Evolutionary conservation across 2,329 filamentous ascomycete genomes (phyloP).

Genomic region (Tolypocladium paradoxum): DNA sequence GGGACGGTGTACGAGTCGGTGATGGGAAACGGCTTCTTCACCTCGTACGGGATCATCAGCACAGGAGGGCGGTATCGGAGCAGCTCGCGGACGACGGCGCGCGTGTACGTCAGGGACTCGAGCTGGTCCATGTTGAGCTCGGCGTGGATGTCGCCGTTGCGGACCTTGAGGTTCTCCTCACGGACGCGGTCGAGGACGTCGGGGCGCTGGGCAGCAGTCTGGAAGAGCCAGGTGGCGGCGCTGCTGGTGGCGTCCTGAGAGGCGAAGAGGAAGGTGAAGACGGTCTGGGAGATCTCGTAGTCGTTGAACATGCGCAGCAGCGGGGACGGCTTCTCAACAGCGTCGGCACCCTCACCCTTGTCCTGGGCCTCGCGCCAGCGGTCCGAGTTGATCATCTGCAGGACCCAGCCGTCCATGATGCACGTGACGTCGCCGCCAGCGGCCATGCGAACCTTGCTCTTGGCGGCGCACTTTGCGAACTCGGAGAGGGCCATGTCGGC

Average conservation of each 20-base stretch:
- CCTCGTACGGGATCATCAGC: slow-evolving; percentile 90
- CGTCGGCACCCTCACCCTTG: slow-evolving; percentile 56
- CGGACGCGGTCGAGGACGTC: slow-evolving; percentile 83
- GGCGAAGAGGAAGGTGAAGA: slow-evolving; percentile 95
- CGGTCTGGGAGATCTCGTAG: slow-evolving; percentile 81
- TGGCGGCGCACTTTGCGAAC: slow-evolving; percentile 84
- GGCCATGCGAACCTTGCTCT: slow-evolving; percentile 86
- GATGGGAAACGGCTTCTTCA: slow-evolving; percentile 92
- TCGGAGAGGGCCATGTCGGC: slow-evolving; percentile 84
- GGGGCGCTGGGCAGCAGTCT: slow-evolving; percentile 86
- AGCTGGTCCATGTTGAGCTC: slow-evolving; percentile 73
- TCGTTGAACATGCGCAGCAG: slow-evolving; percentile 80
- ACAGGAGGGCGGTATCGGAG: slow-evolving; percentile 92
- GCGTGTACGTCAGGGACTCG: slow-evolving; percentile 81
- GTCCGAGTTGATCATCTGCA: slow-evolving; percentile 76
- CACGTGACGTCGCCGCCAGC: slow-evolving; percentile 78
- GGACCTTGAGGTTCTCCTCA: slow-evolving; percentile 73
- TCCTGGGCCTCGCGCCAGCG: slow-evolving; percentile 70
- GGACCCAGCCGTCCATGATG: slow-evolving; percentile 93
- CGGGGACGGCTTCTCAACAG: slow-evolving; percentile 69
- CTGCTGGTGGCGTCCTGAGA: slow-evolving; percentile 95
- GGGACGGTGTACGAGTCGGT: slow-evolving; percentile 80
- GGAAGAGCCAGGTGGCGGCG: slow-evolving; percentile 90
- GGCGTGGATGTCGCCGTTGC: slow-evolving; percentile 63
- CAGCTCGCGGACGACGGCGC: slow-evolving; percentile 82